phyloP scores from a whole-genome alignment of 805 yeast genomes.

The Kuraishia ogatae region DNA sequence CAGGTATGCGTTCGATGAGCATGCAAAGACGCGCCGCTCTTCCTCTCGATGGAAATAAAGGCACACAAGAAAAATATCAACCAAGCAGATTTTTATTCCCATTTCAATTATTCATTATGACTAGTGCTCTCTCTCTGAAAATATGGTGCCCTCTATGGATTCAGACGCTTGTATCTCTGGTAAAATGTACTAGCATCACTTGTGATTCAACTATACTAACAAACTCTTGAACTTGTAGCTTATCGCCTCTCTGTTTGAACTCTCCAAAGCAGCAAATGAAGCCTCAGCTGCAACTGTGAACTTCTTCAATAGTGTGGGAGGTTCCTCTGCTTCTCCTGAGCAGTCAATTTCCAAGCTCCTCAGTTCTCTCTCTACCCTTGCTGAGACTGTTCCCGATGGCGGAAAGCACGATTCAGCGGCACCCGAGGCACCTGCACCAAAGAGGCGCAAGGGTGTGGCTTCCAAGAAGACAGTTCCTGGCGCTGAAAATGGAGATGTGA shows the following conservation, averaged over 20 bases:
- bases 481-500: conserved; percentile 7
- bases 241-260: conserved; percentile 72
- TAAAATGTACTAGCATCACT: no score
- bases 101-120: no score
- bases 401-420: not conserved
- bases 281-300: conserved; percentile 75
- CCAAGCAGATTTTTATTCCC: no score
- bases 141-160: no score
- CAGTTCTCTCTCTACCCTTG: not conserved
- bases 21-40: not conserved
- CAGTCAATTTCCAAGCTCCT: not conserved
- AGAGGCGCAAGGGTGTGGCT: conserved; percentile 10
- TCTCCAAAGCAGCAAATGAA: conserved; percentile 80
- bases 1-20: not conserved
- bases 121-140: no score
- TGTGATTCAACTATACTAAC: not conserved
- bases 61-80: not conserved
- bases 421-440: conserved; percentile 15
- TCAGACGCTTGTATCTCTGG: no score
- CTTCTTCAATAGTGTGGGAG: conserved; percentile 53
- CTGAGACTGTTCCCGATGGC: not conserved
- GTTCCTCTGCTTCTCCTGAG: not conserved
- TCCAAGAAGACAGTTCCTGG: conserved; percentile 14
- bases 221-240: conserved; percentile 27
- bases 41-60: not conserved